These are phyloP conservation scores for Endocalyx cinctus DNA, from an alignment of 2,329 filamentous ascomycete species.

Conservation along the genomic window DNA sequence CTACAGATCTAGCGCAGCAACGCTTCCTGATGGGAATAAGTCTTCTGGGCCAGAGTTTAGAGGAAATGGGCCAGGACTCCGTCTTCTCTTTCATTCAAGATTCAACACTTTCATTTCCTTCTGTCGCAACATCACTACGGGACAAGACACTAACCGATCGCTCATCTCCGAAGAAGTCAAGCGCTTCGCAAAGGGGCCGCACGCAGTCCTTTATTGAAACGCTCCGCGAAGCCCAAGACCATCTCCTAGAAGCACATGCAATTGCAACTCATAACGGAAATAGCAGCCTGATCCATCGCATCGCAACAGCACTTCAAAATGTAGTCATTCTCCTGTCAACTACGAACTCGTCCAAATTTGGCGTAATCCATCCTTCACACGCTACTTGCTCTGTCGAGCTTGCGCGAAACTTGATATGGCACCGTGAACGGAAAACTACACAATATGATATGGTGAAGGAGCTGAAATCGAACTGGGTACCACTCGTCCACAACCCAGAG, in stretches of 20 bases:
- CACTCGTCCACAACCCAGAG: slow-evolving; percentile 25
- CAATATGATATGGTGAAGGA: slow-evolving; percentile 34
- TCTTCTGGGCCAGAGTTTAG: slow-evolving; percentile 63
- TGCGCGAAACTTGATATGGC: slow-evolving; percentile 64
- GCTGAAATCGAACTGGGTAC: slow-evolving; percentile 29
- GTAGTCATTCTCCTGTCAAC: slow-evolving; percentile 63
- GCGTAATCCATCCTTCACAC: slow-evolving; percentile 48
- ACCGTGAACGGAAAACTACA: slow-evolving; percentile 56
- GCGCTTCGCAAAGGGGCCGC: slow-evolving; percentile 26
- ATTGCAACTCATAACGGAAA: slow-evolving; percentile 50
- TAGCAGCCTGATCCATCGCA: slow-evolving; percentile 56
- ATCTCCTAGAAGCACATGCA: slow-evolving; percentile 59
- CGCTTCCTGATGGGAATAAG: slow-evolving; percentile 64
- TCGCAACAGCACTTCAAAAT: slow-evolving; percentile 60
- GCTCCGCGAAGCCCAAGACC: slow-evolving; percentile 61
- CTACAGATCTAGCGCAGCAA: slow-evolving; percentile 37
- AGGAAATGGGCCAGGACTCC: slow-evolving; percentile 71
- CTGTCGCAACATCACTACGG: slow-evolving; percentile 43
- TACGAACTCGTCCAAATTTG: slow-evolving; percentile 43
- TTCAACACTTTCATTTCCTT: slow-evolving; percentile 83
- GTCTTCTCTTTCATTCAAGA: slow-evolving; percentile 89
- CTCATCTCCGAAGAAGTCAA: slow-evolving; percentile 16
- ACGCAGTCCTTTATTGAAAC: slow-evolving; percentile 51
- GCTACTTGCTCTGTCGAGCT: slow-evolving; percentile 64
- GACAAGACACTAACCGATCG: slow-evolving; percentile 36